Conservation (phyloP, 2,329 filamentous ascomycete species). For the Acephala macrosclerotiorum region DNA sequence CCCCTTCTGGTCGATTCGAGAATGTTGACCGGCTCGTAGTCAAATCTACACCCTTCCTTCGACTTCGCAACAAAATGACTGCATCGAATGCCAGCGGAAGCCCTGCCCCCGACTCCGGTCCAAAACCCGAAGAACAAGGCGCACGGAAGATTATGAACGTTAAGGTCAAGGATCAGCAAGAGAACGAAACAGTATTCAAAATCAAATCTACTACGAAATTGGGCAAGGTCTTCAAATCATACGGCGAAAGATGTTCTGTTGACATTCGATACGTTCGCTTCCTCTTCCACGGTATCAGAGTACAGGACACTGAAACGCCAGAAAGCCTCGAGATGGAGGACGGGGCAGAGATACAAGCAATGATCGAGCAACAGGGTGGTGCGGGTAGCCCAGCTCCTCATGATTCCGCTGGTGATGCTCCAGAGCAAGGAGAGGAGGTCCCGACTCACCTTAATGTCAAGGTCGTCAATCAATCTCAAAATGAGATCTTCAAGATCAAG, state of each 20-base stretch:
- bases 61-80: neutral
- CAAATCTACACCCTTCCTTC: neutral
- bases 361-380: slow-evolving; percentile 29
- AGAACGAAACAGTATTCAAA: slow-evolving; percentile 26
- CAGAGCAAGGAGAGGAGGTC: neutral
- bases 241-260: slow-evolving; percentile 18
- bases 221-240: slow-evolving; percentile 30
- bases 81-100: slow-evolving; percentile 3
- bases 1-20: neutral
- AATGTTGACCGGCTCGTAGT: neutral
- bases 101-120: neutral
- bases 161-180: slow-evolving; percentile 29
- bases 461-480: slow-evolving; percentile 14
- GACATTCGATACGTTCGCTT: slow-evolving; percentile 25
- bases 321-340: slow-evolving; percentile 29
- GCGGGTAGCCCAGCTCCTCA: neutral
- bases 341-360: slow-evolving; percentile 29
- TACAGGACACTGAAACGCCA: slow-evolving; percentile 30
- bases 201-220: slow-evolving; percentile 30
- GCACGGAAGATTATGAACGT: slow-evolving; percentile 15
- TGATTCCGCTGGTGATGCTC: neutral
- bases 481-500: slow-evolving; percentile 24
- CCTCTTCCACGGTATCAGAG: slow-evolving; percentile 27
- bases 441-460: slow-evolving; percentile 14
- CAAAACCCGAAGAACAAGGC: slow-evolving; percentile 10